A percentile compares a stretch with the other conserved stretches of the same genome.
Evolutionary conservation across 495 filamentous ascomycete genomes (phyloP).

Genomic region (Xylaria longipes): DNA sequence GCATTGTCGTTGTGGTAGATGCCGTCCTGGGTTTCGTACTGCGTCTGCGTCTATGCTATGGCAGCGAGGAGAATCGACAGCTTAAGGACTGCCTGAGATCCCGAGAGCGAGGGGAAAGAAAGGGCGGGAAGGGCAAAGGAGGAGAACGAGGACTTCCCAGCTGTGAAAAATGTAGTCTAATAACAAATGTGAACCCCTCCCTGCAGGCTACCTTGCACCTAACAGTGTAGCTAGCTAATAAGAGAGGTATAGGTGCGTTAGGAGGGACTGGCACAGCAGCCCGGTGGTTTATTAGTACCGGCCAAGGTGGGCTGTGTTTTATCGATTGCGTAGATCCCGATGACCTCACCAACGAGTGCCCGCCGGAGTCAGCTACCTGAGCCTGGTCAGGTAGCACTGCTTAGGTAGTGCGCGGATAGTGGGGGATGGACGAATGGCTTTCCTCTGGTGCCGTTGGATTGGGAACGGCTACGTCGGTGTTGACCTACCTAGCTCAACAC

Average conservation of each 20-base stretch:
- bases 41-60: not conserved
- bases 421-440: not conserved
- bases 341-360: slow-evolving; percentile 23
- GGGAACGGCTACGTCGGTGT: not conserved
- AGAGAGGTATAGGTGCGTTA: not conserved
- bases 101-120: not conserved
- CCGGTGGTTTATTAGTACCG: slow-evolving; percentile 6
- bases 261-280: slow-evolving; percentile 1
- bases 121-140: not conserved
- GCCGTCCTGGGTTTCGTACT: not conserved
- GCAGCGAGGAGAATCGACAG: not conserved
- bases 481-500: not conserved
- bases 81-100: not conserved
- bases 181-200: slow-evolving; percentile 19
- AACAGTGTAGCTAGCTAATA: not conserved
- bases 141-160: not conserved
- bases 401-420: not conserved
- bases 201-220: slow-evolving; percentile 3
- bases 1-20: slow-evolving; percentile 31
- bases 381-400: not conserved
- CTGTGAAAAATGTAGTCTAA: not conserved
- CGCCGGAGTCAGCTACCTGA: not conserved
- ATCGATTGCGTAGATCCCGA: slow-evolving; percentile 24
- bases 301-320: slow-evolving; percentile 27
- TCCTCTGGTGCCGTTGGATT: not conserved